phyloP scores from a whole-genome alignment of 768 basidiomycete species.

The Infundibulicybe gibba region DNA sequence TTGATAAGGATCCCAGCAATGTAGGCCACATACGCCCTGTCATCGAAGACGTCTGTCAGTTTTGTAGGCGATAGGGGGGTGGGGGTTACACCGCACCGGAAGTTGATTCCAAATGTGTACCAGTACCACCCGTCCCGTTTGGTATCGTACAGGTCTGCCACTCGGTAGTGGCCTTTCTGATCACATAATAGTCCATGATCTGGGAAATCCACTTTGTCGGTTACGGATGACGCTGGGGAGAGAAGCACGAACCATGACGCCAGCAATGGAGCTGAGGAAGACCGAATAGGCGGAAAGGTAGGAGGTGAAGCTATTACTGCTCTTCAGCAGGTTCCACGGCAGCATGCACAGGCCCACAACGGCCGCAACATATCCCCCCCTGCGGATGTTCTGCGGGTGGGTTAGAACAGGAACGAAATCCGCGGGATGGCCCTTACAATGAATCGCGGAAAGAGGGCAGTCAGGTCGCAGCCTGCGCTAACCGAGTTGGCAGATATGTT shows the following conservation, averaged over 20 bases:
- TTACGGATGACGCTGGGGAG: background rate
- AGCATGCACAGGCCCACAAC: slow-evolving; percentile 72
- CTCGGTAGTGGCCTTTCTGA: slow-evolving; percentile 68
- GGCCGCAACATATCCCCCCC: slow-evolving; percentile 82
- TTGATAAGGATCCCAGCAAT: slow-evolving; percentile 78
- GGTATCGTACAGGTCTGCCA: slow-evolving; percentile 65
- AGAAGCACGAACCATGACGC: slow-evolving; percentile 58
- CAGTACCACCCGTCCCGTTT: slow-evolving; percentile 64
- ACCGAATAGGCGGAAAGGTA: slow-evolving; percentile 83
- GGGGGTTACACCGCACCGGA: slow-evolving; percentile 23
- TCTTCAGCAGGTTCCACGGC: slow-evolving; percentile 75
- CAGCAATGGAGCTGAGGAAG: slow-evolving; percentile 77
- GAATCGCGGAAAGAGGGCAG: slow-evolving; percentile 72
- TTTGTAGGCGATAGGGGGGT: slow-evolving; percentile 4
- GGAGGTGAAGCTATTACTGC: slow-evolving; percentile 72
- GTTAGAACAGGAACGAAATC: slow-evolving; percentile 1
- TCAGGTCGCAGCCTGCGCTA: slow-evolving; percentile 81
- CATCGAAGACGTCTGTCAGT: slow-evolving; percentile 1
- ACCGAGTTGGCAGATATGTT: slow-evolving; percentile 84
- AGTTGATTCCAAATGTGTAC: slow-evolving; percentile 43
- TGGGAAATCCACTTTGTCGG: slow-evolving; percentile 11
- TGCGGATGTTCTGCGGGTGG: slow-evolving; percentile 62
- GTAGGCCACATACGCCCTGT: slow-evolving; percentile 63
- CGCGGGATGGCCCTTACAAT: slow-evolving; percentile 39
- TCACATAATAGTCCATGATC: slow-evolving; percentile 79